phyloP scores from a whole-genome alignment of 2,329 filamentous ascomycete genomes.

The Cytospora chrysosperma region DNA sequence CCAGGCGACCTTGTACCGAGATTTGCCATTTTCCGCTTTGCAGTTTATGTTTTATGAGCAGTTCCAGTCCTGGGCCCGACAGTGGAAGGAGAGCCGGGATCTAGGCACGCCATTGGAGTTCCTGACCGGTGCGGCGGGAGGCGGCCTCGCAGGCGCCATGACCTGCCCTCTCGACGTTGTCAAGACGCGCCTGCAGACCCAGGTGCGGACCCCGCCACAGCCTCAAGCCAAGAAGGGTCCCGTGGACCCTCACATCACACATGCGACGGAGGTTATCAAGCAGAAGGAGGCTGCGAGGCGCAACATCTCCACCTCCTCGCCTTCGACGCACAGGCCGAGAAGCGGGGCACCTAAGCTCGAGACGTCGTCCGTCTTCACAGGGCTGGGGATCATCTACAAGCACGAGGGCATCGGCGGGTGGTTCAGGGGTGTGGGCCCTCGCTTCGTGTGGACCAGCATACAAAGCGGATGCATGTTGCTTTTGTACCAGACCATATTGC shows the following conservation, averaged over 20 bases:
- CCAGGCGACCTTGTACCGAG: conserved; percentile 90
- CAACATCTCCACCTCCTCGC: conserved; percentile 84
- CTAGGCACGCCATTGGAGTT: conserved; percentile 86
- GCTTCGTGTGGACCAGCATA: conserved; percentile 94
- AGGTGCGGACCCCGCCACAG: conserved; percentile 50
- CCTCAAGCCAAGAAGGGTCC: conserved; percentile 22
- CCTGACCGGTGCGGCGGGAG: conserved; percentile 82
- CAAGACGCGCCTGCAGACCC: conserved; percentile 94
- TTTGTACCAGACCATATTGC: conserved; percentile 84
- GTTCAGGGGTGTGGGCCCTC: conserved; percentile 92
- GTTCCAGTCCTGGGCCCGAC: conserved; percentile 76
- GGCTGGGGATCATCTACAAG: conserved; percentile 82
- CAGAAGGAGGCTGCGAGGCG: conserved; percentile 56
- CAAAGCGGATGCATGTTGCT: conserved; percentile 97
- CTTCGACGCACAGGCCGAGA: conserved; percentile 76
- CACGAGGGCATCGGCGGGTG: conserved; percentile 86
- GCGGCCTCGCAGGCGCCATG: conserved; percentile 88
- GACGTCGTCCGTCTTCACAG: conserved; percentile 85
- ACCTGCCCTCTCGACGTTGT: conserved; percentile 97
- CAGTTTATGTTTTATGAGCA: conserved; percentile 99
- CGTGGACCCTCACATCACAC: conserved; percentile 25
- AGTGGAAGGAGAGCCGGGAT: conserved; percentile 75
- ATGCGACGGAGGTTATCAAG: conserved; percentile 32
- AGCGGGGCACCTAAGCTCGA: conserved; percentile 79
- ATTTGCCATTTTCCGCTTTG: conserved; percentile 91